Evolutionary conservation across 2,329 filamentous ascomycete genomes (phyloP).

Genomic region (Paecilomyces sp.): DNA sequence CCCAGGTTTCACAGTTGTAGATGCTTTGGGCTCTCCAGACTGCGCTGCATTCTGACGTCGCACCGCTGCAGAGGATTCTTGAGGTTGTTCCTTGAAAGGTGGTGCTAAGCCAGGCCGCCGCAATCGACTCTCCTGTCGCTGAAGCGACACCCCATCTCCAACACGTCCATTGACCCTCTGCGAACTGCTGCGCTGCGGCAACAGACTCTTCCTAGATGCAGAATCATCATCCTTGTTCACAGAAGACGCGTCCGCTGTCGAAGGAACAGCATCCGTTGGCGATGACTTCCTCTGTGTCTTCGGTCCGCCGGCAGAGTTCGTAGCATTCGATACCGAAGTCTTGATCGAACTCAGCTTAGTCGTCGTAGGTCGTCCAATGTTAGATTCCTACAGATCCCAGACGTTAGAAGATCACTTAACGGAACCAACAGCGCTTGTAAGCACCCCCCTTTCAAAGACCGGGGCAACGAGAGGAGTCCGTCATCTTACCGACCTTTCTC

Average conservation of each 20-base stretch:
- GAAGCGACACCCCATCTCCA: not conserved
- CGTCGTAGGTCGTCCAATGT: slow-evolving; percentile 14
- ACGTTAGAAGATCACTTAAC: slow-evolving; percentile 11
- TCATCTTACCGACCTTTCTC: slow-evolving; percentile 18
- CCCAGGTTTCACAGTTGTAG: not conserved
- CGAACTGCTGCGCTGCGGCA: slow-evolving; percentile 21
- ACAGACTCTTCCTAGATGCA: slow-evolving; percentile 21
- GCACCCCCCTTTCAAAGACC: not conserved
- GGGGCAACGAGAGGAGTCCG: too few relatives aligned
- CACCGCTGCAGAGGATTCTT: not conserved
- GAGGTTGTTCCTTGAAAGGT: not conserved
- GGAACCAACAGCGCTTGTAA: not conserved
- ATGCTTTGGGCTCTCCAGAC: not conserved
- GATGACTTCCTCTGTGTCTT: slow-evolving; percentile 7
- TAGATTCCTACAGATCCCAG: slow-evolving; percentile 13
- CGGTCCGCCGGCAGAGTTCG: slow-evolving; percentile 3
- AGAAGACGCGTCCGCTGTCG: slow-evolving; percentile 2
- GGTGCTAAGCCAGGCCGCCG: not conserved
- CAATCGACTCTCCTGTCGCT: slow-evolving; percentile 1
- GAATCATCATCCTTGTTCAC: slow-evolving; percentile 11
- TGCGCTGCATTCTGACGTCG: not conserved
- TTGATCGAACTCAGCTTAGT: slow-evolving; percentile 9
- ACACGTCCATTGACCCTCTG: slow-evolving; percentile 9
- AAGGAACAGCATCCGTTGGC: slow-evolving; percentile 7
- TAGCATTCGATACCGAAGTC: slow-evolving; percentile 3